phyloP scores from a whole-genome alignment of 1,139 yeast species.

The Candida tetrigidarum region DNA sequence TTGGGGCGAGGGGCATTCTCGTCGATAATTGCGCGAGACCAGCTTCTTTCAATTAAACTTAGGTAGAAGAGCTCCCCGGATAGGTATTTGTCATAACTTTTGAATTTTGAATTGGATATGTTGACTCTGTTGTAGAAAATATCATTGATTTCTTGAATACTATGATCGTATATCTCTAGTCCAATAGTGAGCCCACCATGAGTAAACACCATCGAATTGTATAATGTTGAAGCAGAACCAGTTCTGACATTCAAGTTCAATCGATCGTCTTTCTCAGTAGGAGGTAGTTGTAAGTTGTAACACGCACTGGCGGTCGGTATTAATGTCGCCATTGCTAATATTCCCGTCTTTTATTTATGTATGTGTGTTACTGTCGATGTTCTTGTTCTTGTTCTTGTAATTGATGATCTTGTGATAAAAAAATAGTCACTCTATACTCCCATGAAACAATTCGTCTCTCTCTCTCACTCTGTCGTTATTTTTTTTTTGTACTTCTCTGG shows the following conservation, averaged over 20 bases:
- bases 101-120: slow-evolving; percentile 29
- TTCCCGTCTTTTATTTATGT: neutral
- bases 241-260: slow-evolving; percentile 60
- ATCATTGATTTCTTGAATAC: slow-evolving; percentile 33
- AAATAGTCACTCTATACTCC: neutral
- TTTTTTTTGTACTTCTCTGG: too few species aligned
- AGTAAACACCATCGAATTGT: slow-evolving; percentile 61
- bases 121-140: slow-evolving; percentile 33
- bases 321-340: slow-evolving; percentile 43
- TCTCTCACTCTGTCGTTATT: too few species aligned
- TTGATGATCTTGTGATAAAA: too few species aligned
- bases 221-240: slow-evolving; percentile 63
- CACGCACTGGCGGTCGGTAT: slow-evolving; percentile 56
- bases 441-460: neutral
- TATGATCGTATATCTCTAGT: slow-evolving; percentile 45
- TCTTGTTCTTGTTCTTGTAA: too few species aligned
- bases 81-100: slow-evolving; percentile 46
- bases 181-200: slow-evolving; percentile 75
- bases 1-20: slow-evolving; percentile 34
- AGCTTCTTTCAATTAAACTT: slow-evolving; percentile 57
- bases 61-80: slow-evolving; percentile 61
- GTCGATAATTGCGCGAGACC: slow-evolving; percentile 46
- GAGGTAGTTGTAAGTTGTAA: slow-evolving; percentile 51
- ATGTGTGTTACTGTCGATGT: neutral
- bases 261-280: slow-evolving; percentile 48